These are phyloP conservation scores for Raphidocelis subcapitata DNA, from an alignment of 139 green algal genomes.

Conservation along the genomic window DNA sequence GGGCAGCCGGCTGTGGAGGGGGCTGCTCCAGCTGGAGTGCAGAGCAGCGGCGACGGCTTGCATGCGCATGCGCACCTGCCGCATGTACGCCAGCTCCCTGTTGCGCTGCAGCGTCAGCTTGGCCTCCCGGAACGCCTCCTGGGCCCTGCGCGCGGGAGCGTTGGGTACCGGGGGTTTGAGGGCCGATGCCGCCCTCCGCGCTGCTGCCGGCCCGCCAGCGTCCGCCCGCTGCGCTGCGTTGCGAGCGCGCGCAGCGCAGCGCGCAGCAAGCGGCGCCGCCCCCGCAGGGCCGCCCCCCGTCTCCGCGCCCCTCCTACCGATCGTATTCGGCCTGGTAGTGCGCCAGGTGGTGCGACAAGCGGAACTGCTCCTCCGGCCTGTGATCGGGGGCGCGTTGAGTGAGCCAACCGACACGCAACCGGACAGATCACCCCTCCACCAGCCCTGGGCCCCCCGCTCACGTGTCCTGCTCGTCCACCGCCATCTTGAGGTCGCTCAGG, in stretches of 20 bases:
- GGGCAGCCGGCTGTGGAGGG: not conserved
- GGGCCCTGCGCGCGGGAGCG: constrained; percentile 1
- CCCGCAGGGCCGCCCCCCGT: not conserved
- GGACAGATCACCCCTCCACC: not conserved
- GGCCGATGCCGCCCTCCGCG: too few species aligned
- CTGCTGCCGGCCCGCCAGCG: too few species aligned
- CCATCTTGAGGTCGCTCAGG: constrained; percentile 61
- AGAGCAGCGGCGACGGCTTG: not conserved
- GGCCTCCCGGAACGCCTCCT: constrained; percentile 3
- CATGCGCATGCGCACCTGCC: constrained; percentile 31
- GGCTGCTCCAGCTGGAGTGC: not conserved
- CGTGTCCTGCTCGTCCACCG: constrained; percentile 81
- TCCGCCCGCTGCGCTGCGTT: not conserved
- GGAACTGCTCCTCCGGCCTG: constrained; percentile 58
- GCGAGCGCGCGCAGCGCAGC: not conserved
- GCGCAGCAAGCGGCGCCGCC: not conserved
- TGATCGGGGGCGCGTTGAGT: not conserved
- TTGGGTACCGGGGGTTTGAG: not conserved
- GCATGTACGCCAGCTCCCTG: constrained; percentile 29
- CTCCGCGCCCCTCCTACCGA: constrained; percentile 20
- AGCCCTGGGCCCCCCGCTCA: constrained; percentile 22
- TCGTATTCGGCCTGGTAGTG: constrained; percentile 61
- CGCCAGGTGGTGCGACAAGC: constrained; percentile 36
- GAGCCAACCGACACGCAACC: not conserved
- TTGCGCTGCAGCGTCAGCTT: constrained; percentile 19